Evolutionary conservation across 495 filamentous ascomycete species (phyloP).

Genomic region (Neurospora sp.): DNA sequence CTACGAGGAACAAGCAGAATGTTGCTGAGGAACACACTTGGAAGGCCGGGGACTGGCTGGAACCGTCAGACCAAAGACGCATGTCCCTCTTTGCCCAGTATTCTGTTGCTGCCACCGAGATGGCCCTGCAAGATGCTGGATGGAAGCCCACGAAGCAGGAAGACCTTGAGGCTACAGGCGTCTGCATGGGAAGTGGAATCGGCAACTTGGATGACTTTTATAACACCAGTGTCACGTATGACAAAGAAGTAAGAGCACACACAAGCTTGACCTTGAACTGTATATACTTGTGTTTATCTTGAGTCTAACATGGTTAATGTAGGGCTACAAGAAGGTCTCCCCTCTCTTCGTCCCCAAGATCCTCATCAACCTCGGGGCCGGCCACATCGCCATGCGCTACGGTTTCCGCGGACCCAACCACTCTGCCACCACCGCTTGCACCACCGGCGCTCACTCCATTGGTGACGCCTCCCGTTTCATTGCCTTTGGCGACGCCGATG

Average conservation of each 20-base stretch:
- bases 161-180: conserved; percentile 66
- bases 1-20: not conserved
- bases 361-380: conserved; percentile 87
- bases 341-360: conserved; percentile 87
- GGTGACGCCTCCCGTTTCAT: conserved; percentile 90
- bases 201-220: conserved; percentile 88
- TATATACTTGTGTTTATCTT: not conserved
- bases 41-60: conserved; percentile 71
- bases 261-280: not conserved
- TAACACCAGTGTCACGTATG: conserved; percentile 65
- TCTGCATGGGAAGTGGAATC: conserved; percentile 93
- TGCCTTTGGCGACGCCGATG: conserved; percentile 76
- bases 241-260: conserved; percentile 49
- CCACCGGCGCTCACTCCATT: conserved; percentile 87
- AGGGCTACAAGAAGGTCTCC: conserved; percentile 88
- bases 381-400: conserved; percentile 87
- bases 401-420: conserved; percentile 89
- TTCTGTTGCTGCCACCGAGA: conserved; percentile 75
- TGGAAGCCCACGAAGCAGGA: conserved; percentile 58
- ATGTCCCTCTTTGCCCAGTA: conserved; percentile 93
- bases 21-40: conserved; percentile 33
- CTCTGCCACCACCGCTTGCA: conserved; percentile 86
- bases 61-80: conserved; percentile 58
- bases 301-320: not conserved
- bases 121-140: conserved; percentile 74